Percentiles rank a stretch among this genome's conserved stretches.
Conservation (phyloP, 768 basidiomycete genomes). For the Leccinum subtestaceum region DNA sequence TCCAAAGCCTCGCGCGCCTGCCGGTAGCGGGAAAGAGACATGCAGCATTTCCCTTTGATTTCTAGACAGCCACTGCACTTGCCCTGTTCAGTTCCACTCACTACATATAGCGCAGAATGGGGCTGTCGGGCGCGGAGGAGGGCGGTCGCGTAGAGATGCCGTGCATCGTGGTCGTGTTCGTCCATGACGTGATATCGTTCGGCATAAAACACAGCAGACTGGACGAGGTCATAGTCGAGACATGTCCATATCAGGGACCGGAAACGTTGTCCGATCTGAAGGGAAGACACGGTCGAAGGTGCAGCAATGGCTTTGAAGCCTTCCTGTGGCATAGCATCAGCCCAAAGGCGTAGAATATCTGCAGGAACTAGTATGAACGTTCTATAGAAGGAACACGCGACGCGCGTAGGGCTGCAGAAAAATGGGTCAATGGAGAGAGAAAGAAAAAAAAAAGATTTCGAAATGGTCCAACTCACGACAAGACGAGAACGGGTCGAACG, state of each 20-base stretch:
- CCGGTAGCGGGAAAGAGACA: conserved; percentile 66
- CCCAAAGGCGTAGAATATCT: conserved; percentile 32
- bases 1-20: conserved; percentile 75
- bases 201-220: conserved; percentile 85
- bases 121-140: conserved; percentile 69
- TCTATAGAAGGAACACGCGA: conserved; percentile 6
- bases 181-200: conserved; percentile 79
- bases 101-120: conserved; percentile 71
- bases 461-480: conserved; percentile 15
- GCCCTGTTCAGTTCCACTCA: conserved; percentile 57
- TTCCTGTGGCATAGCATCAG: conserved; percentile 57
- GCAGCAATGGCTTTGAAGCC: conserved; percentile 28
- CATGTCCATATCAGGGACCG: conserved; percentile 77
- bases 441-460: conserved; percentile 14
- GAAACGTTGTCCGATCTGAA: conserved; percentile 66
- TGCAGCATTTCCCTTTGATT: conserved; percentile 76
- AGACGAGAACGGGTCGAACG: conserved; percentile 10
- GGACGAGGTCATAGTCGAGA: conserved; percentile 75
- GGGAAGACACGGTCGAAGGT: conserved; percentile 42
- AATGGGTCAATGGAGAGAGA: conserved; percentile 7
- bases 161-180: conserved; percentile 70
- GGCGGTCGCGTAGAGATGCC: conserved; percentile 80
- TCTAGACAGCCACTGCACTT: conserved; percentile 75
- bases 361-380: conserved; percentile 20
- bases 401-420: conserved; percentile 10